These are phyloP conservation scores for Mycena floridula DNA, from an alignment of 768 basidiomycete species.

Conservation along the genomic window DNA sequence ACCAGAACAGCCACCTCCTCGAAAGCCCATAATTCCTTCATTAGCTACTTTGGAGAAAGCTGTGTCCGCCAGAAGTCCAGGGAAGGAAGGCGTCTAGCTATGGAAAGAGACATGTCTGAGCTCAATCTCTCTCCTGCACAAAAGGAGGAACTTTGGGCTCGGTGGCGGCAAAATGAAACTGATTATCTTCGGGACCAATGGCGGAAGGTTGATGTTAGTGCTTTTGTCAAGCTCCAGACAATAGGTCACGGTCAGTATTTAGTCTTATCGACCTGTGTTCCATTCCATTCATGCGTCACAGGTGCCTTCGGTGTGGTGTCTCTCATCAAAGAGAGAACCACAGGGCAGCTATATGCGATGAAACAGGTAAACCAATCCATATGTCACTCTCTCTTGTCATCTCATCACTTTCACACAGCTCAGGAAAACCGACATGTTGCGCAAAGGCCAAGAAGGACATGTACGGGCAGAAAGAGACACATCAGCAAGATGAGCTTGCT, in stretches of 20 bases:
- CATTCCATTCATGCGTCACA: constrained; percentile 22
- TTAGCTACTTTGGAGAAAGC: constrained; percentile 91
- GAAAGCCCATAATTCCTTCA: constrained; percentile 72
- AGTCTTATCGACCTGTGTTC: constrained; percentile 12
- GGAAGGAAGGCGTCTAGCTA: constrained; percentile 76
- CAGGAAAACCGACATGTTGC: constrained; percentile 88
- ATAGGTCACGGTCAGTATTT: constrained; percentile 78
- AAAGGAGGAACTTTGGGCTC: constrained; percentile 63
- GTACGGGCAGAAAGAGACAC: constrained; percentile 93
- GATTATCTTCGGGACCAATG: constrained; percentile 83
- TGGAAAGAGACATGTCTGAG: constrained; percentile 81
- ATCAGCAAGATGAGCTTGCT: too few relatives aligned
- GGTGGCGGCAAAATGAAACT: constrained; percentile 86
- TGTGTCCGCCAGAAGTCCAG: constrained; percentile 81
- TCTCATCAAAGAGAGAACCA: constrained; percentile 76
- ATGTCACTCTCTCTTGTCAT: constrained; percentile 9
- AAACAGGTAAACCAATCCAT: constrained; percentile 64
- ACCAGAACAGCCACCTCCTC: constrained; percentile 31
- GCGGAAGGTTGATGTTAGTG: constrained; percentile 75
- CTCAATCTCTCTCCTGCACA: constrained; percentile 67
- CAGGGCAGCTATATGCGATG: constrained; percentile 88
- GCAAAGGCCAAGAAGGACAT: constrained; percentile 96
- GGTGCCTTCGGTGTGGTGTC: constrained; percentile 97
- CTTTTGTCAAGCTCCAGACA: constrained; percentile 86
- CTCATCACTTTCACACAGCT: constrained; percentile 38